Base-by-base conservation (phyloP, 768 basidiomycete genomes). In the Hypsizygus marmoreus region DNA sequence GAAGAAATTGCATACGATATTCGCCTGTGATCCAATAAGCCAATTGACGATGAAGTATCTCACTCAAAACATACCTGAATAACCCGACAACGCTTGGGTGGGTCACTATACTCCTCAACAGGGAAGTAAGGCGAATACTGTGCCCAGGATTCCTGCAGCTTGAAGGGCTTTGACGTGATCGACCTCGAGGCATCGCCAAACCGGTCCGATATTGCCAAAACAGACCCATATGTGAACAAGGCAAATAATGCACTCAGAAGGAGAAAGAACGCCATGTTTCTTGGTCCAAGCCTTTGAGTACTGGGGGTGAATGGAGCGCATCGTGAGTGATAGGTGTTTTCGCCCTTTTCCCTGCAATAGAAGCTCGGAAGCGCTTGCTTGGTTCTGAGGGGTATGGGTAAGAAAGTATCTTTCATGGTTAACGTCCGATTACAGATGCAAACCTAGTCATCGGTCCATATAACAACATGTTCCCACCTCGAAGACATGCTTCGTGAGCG, bases 91-190 rank as follows among this genome's bases (percentile, higher is more conserved):
- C 59, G 59, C 3, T 58, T 53, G 2, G 82, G 81, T 0, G 78
- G 77, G 1, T 63, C 49, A 1, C 48, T 28, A 58, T 86, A 86
- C 23, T 61, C 50, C 3, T 61, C 71, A 4, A 68, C 69, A 0
- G 84, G 65, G 45, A 70, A 75, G 59, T 76, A 86, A 0, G 86
- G 86, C 22, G 83, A 74, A 53, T 85, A 84, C 29, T 78, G 70
- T 9, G 73, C 81, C 85, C 84, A 86, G 1, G 70, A 62, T 22
- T 58, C 56, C 20, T 59, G 55, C n/a, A 54, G 22, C 26, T 50
- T 35, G 23, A 52, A 50, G 12, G 42, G 46, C 6, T 40, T 39
- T 32, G 33, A 22, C 7, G 47, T 47, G 8, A 11, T n/a, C 23
- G 24, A 22, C 4, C 29, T 22, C 10, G 16, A 6, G 17, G 12